Percentiles rank a stretch among this genome's conserved stretches.
Conservation (phyloP, 108 stramenopile genomes). For the Skeletonema grethae region DNA sequence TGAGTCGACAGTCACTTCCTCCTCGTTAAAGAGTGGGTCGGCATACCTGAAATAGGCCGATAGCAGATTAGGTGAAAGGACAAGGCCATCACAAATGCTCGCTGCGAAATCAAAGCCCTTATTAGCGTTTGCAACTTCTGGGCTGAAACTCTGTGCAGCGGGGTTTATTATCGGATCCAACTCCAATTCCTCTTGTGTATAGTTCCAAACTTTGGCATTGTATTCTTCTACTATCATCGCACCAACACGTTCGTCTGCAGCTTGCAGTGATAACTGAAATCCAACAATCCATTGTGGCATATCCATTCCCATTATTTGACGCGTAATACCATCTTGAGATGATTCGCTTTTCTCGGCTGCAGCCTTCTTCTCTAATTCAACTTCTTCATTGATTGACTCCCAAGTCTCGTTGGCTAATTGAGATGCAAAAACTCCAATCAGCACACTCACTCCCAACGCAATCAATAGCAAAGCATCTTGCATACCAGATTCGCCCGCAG, state of each 20-base stretch:
- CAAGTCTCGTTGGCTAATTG: constrained; percentile 86
- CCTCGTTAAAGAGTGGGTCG: constrained; percentile 70
- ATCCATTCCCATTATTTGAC: constrained; percentile 61
- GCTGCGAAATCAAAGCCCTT: constrained; percentile 71
- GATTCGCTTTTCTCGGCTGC: constrained; percentile 31
- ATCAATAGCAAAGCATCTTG: constrained; percentile 72
- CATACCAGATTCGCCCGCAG: constrained; percentile 44
- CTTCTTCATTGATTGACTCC: constrained; percentile 76
- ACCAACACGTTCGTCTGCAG: constrained; percentile 61
- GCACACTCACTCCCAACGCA: constrained; percentile 73
- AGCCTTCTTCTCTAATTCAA: constrained; percentile 60
- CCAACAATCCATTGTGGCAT: constrained; percentile 72
- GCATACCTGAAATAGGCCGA: constrained; percentile 62
- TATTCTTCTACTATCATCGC: constrained; percentile 62
- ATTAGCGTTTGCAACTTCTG: constrained; percentile 53
- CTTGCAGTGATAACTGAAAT: constrained; percentile 64
- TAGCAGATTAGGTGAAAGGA: constrained; percentile 64
- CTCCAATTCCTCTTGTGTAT: constrained; percentile 52
- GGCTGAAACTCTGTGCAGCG: constrained; percentile 53
- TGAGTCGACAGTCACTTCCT: background rate
- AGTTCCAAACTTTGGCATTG: constrained; percentile 76
- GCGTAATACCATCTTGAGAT: constrained; percentile 56
- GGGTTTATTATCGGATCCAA: constrained; percentile 51
- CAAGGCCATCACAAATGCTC: constrained; percentile 65
- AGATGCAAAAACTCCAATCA: constrained; percentile 88